Percentiles rank a stretch among this genome's conserved stretches.
Conservation (phyloP, 768 basidiomycete genomes). For the Crassisporium funariophilum region DNA sequence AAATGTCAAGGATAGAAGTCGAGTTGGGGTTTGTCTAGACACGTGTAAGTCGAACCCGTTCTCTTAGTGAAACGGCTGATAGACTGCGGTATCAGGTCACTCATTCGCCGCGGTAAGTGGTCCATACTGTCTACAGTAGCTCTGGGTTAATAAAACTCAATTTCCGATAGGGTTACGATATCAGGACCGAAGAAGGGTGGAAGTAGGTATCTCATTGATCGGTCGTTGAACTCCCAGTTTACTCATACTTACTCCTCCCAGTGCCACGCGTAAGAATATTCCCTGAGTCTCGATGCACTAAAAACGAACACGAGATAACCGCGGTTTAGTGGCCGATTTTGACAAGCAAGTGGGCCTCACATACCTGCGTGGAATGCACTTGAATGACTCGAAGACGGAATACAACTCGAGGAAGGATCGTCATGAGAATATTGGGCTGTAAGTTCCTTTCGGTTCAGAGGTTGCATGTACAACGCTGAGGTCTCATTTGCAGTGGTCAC, state of each 20-base stretch:
- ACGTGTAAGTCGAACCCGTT: conserved; percentile 55
- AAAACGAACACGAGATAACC: background rate
- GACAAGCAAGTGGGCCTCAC: conserved; percentile 66
- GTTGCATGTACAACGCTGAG: background rate
- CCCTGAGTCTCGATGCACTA: background rate
- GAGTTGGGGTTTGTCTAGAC: conserved; percentile 85
- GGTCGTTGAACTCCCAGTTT: background rate
- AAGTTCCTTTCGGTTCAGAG: conserved; percentile 21
- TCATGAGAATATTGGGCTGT: conserved; percentile 87
- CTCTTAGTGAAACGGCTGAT: background rate
- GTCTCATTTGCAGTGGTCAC: conserved; percentile 51
- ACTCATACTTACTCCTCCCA: conserved; percentile 9
- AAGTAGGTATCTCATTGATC: conserved; percentile 48
- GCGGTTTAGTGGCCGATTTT: conserved; percentile 64
- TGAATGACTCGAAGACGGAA: conserved; percentile 79
- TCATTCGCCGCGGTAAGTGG: conserved; percentile 69
- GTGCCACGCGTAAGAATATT: conserved; percentile 24
- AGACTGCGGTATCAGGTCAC: conserved; percentile 54
- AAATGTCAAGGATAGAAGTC: conserved; percentile 66
- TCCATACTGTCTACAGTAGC: background rate
- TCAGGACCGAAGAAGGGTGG: conserved; percentile 73
- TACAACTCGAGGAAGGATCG: conserved; percentile 71
- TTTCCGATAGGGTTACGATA: conserved; percentile 69
- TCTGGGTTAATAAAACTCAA: background rate
- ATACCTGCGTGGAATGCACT: conserved; percentile 81